phyloP scores from a whole-genome alignment of 73 alveolate genomes.

The Uronychia setigera region DNA sequence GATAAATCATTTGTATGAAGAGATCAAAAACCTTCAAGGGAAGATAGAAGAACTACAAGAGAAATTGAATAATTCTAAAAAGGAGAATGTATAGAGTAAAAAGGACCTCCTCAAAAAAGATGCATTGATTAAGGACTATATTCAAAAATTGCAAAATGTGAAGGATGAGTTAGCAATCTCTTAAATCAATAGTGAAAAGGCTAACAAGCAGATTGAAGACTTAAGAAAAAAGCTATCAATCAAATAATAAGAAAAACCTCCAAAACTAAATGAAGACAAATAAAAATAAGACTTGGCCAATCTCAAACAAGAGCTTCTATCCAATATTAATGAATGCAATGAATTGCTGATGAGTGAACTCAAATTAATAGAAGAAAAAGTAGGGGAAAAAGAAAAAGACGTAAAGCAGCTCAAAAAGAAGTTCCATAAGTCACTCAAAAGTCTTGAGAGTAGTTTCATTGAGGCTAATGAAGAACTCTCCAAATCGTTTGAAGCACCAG shows the following conservation, averaged over 20 bases:
- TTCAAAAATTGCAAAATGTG: neutral
- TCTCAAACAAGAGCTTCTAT: neutral
- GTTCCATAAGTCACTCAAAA: neutral
- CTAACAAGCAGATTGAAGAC: neutral
- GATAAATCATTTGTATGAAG: neutral
- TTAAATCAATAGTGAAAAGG: neutral
- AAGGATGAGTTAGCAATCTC: neutral
- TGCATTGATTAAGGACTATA: neutral
- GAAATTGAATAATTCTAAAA: too few species aligned
- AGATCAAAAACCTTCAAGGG: neutral
- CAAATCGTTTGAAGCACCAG: neutral
- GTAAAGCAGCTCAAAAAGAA: neutral
- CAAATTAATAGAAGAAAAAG: neutral
- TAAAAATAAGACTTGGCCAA: too few species aligned
- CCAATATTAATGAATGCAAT: neutral
- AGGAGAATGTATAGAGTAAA: neutral
- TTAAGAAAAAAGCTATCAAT: too few species aligned
- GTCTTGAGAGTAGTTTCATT: neutral
- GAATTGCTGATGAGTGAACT: neutral
- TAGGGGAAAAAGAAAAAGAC: neutral
- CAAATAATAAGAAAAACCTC: too few species aligned
- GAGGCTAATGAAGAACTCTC: conserved; percentile 17
- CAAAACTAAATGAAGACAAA: too few species aligned
- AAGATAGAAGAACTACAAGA: neutral
- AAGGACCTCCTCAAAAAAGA: neutral